Percentiles rank a stretch among this genome's conserved stretches.
phyloP scores from a whole-genome alignment of 2,329 filamentous ascomycete species.

The Talaromyces rugulosus region DNA sequence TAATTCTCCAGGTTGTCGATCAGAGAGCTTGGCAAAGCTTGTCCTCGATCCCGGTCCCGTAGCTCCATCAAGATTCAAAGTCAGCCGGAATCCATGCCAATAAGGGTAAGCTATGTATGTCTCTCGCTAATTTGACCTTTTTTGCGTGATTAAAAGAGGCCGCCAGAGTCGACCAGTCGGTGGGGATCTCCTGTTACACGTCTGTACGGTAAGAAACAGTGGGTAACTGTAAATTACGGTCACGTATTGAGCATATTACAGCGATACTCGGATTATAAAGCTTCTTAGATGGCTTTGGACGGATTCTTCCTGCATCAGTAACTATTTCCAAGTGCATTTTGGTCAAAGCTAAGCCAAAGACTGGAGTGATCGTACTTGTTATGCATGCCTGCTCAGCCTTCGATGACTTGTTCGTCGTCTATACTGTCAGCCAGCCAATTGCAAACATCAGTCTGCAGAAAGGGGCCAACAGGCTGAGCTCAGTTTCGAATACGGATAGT shows the following conservation, averaged over 20 bases:
- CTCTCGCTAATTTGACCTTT: not conserved
- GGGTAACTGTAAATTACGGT: not conserved
- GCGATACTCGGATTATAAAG: not conserved
- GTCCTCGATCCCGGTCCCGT: not conserved
- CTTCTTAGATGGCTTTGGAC: not conserved
- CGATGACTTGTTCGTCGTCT: not conserved
- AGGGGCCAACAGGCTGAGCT: not conserved
- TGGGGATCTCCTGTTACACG: not conserved
- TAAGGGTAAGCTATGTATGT: no score
- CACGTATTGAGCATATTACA: not conserved
- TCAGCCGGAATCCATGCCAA: not conserved
- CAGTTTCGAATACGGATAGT: no score
- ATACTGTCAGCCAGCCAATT: not conserved
- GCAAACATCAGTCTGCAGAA: no score
- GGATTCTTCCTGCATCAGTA: no score
- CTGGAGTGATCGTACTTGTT: not conserved
- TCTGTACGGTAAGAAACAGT: not conserved
- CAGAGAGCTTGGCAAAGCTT: slow-evolving; percentile 1
- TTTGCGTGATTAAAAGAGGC: not conserved
- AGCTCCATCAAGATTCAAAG: not conserved
- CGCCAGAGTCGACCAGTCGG: not conserved
- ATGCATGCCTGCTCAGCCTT: not conserved
- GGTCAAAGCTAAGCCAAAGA: not conserved
- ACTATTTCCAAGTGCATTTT: not conserved
- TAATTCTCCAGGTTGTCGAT: not conserved